A percentile compares a stretch with the other conserved stretches of the same genome.
Conservation (phyloP, 2,329 filamentous ascomycete genomes). For the Cercospora sojina region DNA sequence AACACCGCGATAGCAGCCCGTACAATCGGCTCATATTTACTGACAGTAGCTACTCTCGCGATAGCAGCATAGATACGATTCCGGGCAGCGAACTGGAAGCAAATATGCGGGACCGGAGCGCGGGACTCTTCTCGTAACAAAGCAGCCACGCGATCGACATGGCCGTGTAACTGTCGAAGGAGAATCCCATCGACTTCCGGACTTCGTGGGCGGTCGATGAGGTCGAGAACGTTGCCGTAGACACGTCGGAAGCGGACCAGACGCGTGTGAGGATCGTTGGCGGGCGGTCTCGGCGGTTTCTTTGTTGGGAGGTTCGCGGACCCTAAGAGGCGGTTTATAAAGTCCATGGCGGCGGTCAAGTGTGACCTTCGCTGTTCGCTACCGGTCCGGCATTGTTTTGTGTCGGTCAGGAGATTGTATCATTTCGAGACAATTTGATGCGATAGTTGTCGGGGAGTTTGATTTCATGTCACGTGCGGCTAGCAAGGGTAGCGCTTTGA, state of each 20-base stretch:
- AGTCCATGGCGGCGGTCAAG: slow-evolving; percentile 31
- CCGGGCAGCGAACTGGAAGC: slow-evolving; percentile 79
- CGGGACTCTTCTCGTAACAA: slow-evolving; percentile 88
- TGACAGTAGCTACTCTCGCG: slow-evolving; percentile 81
- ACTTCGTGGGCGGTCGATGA: slow-evolving; percentile 58
- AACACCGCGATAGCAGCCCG: slow-evolving; percentile 83
- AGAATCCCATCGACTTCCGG: slow-evolving; percentile 53
- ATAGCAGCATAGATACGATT: slow-evolving; percentile 89
- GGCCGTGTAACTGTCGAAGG: slow-evolving; percentile 51
- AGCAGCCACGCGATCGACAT: slow-evolving; percentile 57
- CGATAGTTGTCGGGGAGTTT: background rate
- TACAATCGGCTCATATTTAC: slow-evolving; percentile 81
- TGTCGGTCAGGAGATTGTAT: background rate
- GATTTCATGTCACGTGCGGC: background rate
- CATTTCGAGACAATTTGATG: background rate
- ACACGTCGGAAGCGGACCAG: slow-evolving; percentile 61
- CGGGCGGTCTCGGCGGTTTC: slow-evolving; percentile 41
- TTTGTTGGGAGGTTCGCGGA: slow-evolving; percentile 53
- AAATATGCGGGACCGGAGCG: slow-evolving; percentile 84
- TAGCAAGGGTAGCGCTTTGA: background rate
- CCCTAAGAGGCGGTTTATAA: slow-evolving; percentile 61
- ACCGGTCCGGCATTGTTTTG: background rate
- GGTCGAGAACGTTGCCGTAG: slow-evolving; percentile 61
- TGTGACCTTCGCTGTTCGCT: slow-evolving; percentile 1
- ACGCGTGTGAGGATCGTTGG: slow-evolving; percentile 59